phyloP scores from a whole-genome alignment of 257 asterid genomes.

The Salvia miltiorrhiza region DNA sequence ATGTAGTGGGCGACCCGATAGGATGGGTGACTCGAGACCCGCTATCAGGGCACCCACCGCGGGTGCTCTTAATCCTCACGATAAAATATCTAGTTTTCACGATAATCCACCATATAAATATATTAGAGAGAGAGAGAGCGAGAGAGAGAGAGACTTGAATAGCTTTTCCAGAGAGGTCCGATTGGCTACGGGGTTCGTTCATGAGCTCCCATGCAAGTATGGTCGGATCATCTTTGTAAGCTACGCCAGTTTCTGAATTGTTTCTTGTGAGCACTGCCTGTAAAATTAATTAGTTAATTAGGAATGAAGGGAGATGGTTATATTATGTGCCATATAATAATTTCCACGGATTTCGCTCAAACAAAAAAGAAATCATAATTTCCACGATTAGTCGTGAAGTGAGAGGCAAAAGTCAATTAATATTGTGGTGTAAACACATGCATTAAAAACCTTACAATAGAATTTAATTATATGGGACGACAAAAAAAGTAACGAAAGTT shows the following conservation, averaged over 20 bases:
- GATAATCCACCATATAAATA: too few relatives aligned
- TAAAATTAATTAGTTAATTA: too few relatives aligned
- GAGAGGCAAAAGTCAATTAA: not conserved
- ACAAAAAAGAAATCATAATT: too few relatives aligned
- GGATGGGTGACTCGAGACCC: too few relatives aligned
- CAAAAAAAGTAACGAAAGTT: not conserved
- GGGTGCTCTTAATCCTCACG: too few relatives aligned
- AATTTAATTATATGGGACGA: not conserved
- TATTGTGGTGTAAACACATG: not conserved
- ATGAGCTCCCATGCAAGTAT: constrained; percentile 49
- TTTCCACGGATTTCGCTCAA: too few relatives aligned
- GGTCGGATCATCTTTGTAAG: constrained; percentile 41
- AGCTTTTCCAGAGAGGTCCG: constrained; percentile 42
- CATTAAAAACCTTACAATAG: not conserved
- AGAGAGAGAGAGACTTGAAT: constrained; percentile 25
- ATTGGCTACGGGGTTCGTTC: constrained; percentile 48
- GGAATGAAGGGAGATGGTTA: too few relatives aligned
- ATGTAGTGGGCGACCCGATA: too few relatives aligned
- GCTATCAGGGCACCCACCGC: too few relatives aligned
- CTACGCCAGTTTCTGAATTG: constrained; percentile 35
- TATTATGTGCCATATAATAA: too few relatives aligned
- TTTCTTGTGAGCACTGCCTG: constrained; percentile 43
- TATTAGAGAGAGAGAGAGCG: not conserved
- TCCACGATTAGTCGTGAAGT: not conserved
- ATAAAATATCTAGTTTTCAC: too few relatives aligned